These are phyloP conservation scores for Tephrocybe sp. DNA, from an alignment of 768 basidiomycete species.

Conservation along the genomic window DNA sequence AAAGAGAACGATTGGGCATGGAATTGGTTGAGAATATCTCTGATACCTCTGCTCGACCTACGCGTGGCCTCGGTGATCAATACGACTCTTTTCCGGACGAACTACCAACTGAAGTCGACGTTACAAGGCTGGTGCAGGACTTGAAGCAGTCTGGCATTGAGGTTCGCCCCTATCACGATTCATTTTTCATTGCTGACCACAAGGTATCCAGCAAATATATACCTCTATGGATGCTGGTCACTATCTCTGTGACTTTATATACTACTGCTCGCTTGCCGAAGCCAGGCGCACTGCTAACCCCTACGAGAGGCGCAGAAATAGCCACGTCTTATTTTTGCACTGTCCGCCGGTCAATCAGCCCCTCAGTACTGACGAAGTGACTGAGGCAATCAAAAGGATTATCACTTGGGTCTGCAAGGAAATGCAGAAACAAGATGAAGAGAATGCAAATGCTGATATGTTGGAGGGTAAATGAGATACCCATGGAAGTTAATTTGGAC, in stretches of 20 bases:
- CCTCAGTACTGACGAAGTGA: conserved; percentile 63
- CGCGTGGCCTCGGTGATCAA: conserved; percentile 44
- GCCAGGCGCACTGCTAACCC: conserved; percentile 49
- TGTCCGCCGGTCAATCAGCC: conserved; percentile 70
- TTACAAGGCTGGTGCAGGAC: conserved; percentile 55
- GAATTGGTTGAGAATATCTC: conserved; percentile 32
- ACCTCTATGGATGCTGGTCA: conserved; percentile 77
- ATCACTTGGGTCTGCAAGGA: conserved; percentile 59
- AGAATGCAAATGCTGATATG: conserved; percentile 21
- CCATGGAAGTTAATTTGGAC: no score
- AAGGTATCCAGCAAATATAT: conserved; percentile 55
- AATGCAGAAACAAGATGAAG: conserved; percentile 33
- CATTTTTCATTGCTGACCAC: conserved; percentile 1
- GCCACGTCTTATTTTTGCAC: conserved; percentile 67
- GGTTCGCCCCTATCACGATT: conserved; percentile 29
- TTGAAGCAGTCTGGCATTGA: conserved; percentile 51
- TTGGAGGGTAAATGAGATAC: conserved; percentile 14
- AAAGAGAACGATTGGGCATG: conserved; percentile 37
- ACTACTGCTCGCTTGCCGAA: conserved; percentile 76
- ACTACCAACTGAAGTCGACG: conserved; percentile 60
- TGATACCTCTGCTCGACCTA: conserved; percentile 36
- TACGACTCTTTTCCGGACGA: conserved; percentile 59
- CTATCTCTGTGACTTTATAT: conserved; percentile 76
- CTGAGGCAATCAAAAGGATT: conserved; percentile 60
- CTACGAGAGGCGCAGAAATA: conserved; percentile 40